Conservation (phyloP, 129 eudicot genomes). For the Flaveria sonorensis region DNA sequence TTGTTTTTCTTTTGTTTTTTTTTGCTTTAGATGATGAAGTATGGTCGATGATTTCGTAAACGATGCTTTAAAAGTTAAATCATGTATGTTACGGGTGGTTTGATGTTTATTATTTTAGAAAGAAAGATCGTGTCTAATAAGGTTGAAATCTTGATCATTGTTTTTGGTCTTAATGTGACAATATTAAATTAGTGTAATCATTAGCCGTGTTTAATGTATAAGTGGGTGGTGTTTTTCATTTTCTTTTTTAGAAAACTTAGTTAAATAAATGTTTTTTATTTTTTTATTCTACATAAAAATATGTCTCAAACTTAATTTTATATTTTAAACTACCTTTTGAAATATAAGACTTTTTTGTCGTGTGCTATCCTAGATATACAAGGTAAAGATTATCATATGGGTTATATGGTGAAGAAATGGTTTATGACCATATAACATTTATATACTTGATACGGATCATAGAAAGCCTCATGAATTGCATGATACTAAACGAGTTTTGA, state of each 20-base stretch:
- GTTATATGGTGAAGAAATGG: no score
- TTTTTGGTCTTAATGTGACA: not conserved
- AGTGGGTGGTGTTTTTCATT: conserved; percentile 11
- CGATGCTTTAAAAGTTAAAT: not conserved
- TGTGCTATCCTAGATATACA: no score
- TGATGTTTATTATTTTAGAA: not conserved
- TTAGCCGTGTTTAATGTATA: conserved; percentile 20
- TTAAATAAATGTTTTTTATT: no score
- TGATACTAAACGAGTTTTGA: no score
- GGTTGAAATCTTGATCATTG: conserved; percentile 14
- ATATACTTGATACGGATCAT: no score
- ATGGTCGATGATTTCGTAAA: not conserved
- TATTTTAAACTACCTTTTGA: no score
- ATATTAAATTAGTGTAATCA: conserved; percentile 11
- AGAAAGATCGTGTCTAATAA: conserved; percentile 5
- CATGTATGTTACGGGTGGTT: not conserved
- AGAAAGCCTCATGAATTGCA: no score
- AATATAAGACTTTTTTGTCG: no score
- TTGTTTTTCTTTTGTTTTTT: not conserved
- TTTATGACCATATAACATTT: no score
- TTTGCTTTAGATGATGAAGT: not conserved
- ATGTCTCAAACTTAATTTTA: no score
- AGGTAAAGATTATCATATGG: no score
- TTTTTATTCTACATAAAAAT: no score
- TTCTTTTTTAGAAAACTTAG: not conserved